Base-by-base conservation (phyloP, 2,329 filamentous ascomycete species). In the Endocalyx cinctus region DNA sequence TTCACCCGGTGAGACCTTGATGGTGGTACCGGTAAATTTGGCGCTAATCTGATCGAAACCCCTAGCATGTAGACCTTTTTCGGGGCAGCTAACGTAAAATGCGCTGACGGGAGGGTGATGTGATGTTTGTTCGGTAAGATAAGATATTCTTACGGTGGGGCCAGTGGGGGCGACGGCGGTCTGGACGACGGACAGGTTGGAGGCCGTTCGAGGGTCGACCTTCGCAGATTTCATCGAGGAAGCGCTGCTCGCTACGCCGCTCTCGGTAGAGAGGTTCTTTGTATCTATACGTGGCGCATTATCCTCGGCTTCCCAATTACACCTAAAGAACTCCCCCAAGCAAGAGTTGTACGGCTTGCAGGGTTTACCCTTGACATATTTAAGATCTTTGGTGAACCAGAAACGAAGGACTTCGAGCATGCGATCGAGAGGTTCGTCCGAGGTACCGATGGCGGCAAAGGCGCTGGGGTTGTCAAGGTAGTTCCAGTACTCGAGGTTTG, bases 291-390 rank as follows among this genome's bases (percentile, higher is more conserved):
- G 70, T 2, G 84, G 83, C 6, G 81, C 77, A 45, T 80, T 81
- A 54, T 90, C 84, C 55, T 88, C 81, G 13, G 94, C 82, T 55
- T 96, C 87, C 90, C 90, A 98, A 57, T 90, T 94, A 62, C 92
- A 97, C 77, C 94, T 58, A 67, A 98, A 98, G 66, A 98, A 98
- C 67, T 98, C 92, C 45, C 92, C 92, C 31, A 98, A 66, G 22
- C 88, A 89, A 29, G 89, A 96, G 64, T 98, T 98, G 68, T 98
- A 98, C 10, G 92, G 92, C 64, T 98, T 98, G 79, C 90, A 97
- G 27, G 92, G 92, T 68, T 89, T 94, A 39, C 90, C 90, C 68
- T 97, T 97, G 59, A 94, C 87, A 55, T 97, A 98, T 77, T 98
- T 98, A 62, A 98, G 62, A 61, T 98, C 92, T 62, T 98, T 98